Evolutionary conservation across 805 yeast species (phyloP).

Genomic region (Starmerella etchellsii): DNA sequence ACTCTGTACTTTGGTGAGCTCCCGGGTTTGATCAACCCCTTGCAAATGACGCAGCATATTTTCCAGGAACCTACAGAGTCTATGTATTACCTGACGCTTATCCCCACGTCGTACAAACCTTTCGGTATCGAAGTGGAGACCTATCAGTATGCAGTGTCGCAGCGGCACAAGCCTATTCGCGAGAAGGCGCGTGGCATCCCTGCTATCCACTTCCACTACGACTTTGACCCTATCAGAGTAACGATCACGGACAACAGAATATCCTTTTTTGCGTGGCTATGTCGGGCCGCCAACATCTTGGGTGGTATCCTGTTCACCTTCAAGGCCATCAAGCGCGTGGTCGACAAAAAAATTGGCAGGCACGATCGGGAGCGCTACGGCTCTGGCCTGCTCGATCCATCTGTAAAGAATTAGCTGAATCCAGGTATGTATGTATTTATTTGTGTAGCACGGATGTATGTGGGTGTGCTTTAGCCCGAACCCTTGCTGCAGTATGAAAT

Average conservation of each 20-base stretch:
- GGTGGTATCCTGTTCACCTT: slow-evolving; percentile 52
- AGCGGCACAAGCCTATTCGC: background rate
- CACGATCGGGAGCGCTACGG: background rate
- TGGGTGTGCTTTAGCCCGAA: too few relatives aligned
- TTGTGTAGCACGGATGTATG: background rate
- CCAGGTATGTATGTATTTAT: background rate
- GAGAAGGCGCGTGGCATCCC: slow-evolving; percentile 30
- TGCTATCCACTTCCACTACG: slow-evolving; percentile 72
- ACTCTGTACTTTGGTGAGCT: slow-evolving; percentile 87
- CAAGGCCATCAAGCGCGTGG: slow-evolving; percentile 2
- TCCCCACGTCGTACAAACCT: slow-evolving; percentile 57
- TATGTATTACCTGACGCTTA: slow-evolving; percentile 62
- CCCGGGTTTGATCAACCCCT: slow-evolving; percentile 77
- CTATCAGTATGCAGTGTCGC: slow-evolving; percentile 56
- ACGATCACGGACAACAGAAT: slow-evolving; percentile 57
- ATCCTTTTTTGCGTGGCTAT: slow-evolving; percentile 63
- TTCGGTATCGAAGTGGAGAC: slow-evolving; percentile 66
- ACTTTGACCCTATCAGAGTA: slow-evolving; percentile 76
- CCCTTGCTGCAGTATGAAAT: background rate
- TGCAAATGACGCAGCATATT: slow-evolving; percentile 57
- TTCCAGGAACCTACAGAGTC: slow-evolving; percentile 36
- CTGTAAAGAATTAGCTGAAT: background rate
- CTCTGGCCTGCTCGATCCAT: slow-evolving; percentile 9
- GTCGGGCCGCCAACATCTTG: slow-evolving; percentile 63
- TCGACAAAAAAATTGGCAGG: background rate